Percentiles rank a stretch among this genome's conserved stretches.
Conservation (phyloP, 805 yeast genomes). For the Cyberlindnera galapagoensis region DNA sequence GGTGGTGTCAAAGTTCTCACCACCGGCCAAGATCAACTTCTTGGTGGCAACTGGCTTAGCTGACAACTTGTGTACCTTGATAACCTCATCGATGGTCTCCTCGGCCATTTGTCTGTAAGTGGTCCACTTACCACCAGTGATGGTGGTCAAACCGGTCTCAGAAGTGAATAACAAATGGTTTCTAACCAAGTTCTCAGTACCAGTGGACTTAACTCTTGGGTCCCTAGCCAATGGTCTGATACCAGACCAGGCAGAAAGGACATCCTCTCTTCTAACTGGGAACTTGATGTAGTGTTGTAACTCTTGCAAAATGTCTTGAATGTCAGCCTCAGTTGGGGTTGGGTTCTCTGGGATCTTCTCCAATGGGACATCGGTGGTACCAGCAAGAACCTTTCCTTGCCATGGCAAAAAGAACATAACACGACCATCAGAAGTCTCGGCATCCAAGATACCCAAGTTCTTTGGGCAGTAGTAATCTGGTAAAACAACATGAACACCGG, state of each 20-base stretch:
- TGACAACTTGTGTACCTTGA: constrained; percentile 40
- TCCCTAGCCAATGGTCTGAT: constrained; percentile 91
- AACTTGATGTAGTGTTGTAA: constrained; percentile 84
- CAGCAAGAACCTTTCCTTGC: constrained; percentile 96
- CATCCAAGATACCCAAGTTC: constrained; percentile 84
- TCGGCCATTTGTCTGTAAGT: constrained; percentile 97
- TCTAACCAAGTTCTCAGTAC: constrained; percentile 86
- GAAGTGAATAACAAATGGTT: constrained; percentile 75
- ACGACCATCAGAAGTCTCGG: constrained; percentile 89
- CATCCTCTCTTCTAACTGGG: constrained; percentile 86
- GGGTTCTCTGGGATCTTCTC: constrained; percentile 68
- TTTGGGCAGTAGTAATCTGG: constrained; percentile 91
- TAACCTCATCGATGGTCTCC: constrained; percentile 76
- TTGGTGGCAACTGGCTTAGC: constrained; percentile 37
- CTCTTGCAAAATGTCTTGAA: constrained; percentile 79
- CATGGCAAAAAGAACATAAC: constrained; percentile 96
- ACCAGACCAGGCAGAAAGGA: constrained; percentile 94
- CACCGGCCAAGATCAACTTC: constrained; percentile 63
- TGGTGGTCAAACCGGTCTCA: constrained; percentile 72
- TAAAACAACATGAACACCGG: constrained; percentile 88
- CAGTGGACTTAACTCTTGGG: constrained; percentile 43
- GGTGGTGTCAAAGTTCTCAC: constrained; percentile 69
- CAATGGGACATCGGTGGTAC: constrained; percentile 91
- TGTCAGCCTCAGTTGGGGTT: constrained; percentile 81
- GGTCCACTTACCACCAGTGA: constrained; percentile 98